Evolutionary conservation across 2,329 filamentous ascomycete species (phyloP).

Genomic region (Capronia coronata): DNA sequence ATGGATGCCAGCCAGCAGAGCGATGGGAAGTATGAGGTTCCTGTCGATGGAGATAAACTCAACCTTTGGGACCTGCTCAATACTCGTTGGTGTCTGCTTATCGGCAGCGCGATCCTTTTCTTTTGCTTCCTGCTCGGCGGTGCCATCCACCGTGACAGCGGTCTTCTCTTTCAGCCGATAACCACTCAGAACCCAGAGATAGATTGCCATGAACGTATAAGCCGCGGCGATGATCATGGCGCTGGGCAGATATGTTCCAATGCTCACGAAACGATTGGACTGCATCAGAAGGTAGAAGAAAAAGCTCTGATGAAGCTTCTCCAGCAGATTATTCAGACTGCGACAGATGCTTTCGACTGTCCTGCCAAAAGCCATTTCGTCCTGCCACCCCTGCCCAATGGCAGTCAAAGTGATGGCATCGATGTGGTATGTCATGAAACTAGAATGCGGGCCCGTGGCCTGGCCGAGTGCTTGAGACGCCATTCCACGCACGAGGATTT

Average conservation of each 20-base stretch:
- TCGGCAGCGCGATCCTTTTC: constrained; percentile 14
- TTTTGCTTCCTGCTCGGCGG: constrained; percentile 32
- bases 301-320: constrained; percentile 97
- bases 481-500: constrained; percentile 89
- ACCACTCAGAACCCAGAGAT: constrained; percentile 87
- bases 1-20: constrained; percentile 65
- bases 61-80: neutral
- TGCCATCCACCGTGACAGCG: constrained; percentile 23
- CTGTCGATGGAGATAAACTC: constrained; percentile 34
- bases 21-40: constrained; percentile 50
- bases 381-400: constrained; percentile 86
- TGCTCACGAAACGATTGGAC: constrained; percentile 88
- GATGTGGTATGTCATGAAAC: constrained; percentile 95
- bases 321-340: constrained; percentile 90
- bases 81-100: constrained; percentile 3
- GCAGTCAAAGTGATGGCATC: constrained; percentile 92
- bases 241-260: constrained; percentile 91
- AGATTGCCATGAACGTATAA: constrained; percentile 92
- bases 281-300: constrained; percentile 98
- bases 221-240: constrained; percentile 95
- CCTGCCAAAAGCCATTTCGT: constrained; percentile 91
- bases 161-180: constrained; percentile 36
- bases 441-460: constrained; percentile 83
- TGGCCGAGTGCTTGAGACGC: constrained; percentile 83
- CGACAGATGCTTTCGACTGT: constrained; percentile 85